These are phyloP conservation scores for Pseudogymnoascus sp. DNA, from an alignment of 2,329 filamentous ascomycete genomes.

Conservation along the genomic window DNA sequence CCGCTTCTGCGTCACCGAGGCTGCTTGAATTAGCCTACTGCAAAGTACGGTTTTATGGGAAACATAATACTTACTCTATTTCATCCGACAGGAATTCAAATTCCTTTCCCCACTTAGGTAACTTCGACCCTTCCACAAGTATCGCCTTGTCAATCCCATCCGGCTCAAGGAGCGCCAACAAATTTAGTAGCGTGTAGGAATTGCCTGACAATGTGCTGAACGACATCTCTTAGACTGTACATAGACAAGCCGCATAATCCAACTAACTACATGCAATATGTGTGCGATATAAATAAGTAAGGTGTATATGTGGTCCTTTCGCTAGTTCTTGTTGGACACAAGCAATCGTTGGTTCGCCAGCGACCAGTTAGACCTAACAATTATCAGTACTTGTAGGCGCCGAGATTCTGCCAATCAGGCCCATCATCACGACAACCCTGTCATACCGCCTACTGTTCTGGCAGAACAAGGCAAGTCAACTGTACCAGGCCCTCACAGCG, in stretches of 20 bases:
- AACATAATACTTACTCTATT: conserved; percentile 23
- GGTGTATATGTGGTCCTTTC: no score
- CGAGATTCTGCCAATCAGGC: no score
- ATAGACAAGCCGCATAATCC: no score
- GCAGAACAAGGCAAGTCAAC: conserved; percentile 15
- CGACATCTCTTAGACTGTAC: conserved; percentile 26
- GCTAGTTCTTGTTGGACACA: no score
- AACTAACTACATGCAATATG: no score
- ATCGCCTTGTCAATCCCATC: conserved; percentile 25
- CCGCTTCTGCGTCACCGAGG: conserved; percentile 18
- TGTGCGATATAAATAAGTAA: no score
- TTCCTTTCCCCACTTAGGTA: conserved; percentile 13
- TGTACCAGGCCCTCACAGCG: conserved; percentile 16
- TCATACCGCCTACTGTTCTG: conserved; percentile 23
- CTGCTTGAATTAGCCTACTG: conserved; percentile 6
- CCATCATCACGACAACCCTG: conserved; percentile 11
- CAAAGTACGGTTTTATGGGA: background rate
- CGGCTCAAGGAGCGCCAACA: conserved; percentile 27
- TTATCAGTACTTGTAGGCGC: no score
- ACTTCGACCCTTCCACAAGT: conserved; percentile 17
- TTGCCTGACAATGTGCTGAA: conserved; percentile 21
- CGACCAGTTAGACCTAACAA: no score
- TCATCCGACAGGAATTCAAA: conserved; percentile 25
- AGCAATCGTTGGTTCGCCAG: no score
- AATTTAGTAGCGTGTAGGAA: conserved; percentile 19